A percentile compares a stretch with the other conserved stretches of the same genome.
Evolutionary conservation across 371 early-diverging fungal genomes (phyloP).

Genomic region (Mortierella sp.): DNA sequence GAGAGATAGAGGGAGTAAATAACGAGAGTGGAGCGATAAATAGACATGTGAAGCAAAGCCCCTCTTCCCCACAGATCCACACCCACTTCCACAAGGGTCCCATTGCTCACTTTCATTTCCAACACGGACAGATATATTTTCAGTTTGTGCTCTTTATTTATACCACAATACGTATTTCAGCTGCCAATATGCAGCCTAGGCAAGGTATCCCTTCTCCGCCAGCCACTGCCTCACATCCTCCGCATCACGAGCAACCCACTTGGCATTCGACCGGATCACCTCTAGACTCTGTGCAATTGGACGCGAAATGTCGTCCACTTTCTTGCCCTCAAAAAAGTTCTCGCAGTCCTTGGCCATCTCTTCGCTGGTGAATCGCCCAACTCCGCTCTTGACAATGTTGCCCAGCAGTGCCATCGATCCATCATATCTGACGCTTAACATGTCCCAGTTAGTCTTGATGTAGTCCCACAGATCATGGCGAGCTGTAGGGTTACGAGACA

Average conservation of each 20-base stretch:
- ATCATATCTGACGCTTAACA: conserved; percentile 74
- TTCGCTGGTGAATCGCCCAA: conserved; percentile 75
- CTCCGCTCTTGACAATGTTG: conserved; percentile 74
- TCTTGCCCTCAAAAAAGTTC: conserved; percentile 79
- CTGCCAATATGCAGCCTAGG: conserved; percentile 7
- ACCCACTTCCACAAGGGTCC: background rate
- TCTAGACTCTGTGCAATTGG: conserved; percentile 90
- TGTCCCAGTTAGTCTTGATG: conserved; percentile 80
- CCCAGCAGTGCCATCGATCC: conserved; percentile 84
- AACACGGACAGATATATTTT: background rate
- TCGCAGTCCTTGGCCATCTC: conserved; percentile 81
- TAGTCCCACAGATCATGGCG: conserved; percentile 85
- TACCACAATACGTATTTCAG: background rate
- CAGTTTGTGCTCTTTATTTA: background rate
- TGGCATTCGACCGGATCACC: conserved; percentile 78
- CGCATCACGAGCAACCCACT: conserved; percentile 85
- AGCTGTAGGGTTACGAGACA: conserved; percentile 67
- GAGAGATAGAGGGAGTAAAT: background rate
- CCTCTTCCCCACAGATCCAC: background rate
- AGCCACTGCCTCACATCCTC: conserved; percentile 83
- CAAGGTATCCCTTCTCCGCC: conserved; percentile 49
- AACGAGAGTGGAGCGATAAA: background rate
- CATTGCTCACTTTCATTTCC: background rate
- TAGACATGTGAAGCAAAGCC: too few species aligned
- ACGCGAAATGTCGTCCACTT: conserved; percentile 79